These are phyloP conservation scores for Diophrys appendiculata DNA, from an alignment of 73 alveolate genomes.

Conservation along the genomic window DNA sequence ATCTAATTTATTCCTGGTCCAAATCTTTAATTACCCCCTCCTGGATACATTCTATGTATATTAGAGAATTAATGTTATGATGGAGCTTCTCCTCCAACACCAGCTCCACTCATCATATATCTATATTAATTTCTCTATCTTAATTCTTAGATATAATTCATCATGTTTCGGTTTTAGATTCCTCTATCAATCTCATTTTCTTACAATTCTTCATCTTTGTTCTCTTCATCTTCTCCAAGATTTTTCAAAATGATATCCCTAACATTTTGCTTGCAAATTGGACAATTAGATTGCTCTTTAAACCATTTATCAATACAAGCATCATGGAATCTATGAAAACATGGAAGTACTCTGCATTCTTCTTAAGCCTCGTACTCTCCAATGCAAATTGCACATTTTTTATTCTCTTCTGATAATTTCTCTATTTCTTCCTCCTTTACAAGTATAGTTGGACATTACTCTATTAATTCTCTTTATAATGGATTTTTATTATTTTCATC, in stretches of 20 bases:
- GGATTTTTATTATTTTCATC: constrained; percentile 37
- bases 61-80: neutral
- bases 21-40: too few relatives aligned
- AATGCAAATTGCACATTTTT: constrained; percentile 71
- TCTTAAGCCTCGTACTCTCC: constrained; percentile 51
- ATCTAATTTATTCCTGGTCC: too few relatives aligned
- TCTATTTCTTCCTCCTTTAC: constrained; percentile 34
- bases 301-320: constrained; percentile 71
- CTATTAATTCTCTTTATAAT: constrained; percentile 12
- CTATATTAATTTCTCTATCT: too few relatives aligned
- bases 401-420: constrained; percentile 62
- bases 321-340: constrained; percentile 72
- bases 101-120: neutral
- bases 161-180: neutral
- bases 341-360: constrained; percentile 57
- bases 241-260: neutral
- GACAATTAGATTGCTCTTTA: neutral
- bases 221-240: neutral
- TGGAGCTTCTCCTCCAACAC: neutral
- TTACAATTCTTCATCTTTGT: neutral
- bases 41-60: too few relatives aligned
- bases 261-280: neutral
- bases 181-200: neutral
- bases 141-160: neutral
- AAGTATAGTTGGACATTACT: constrained; percentile 8